These are phyloP conservation scores for Eucalyptus regnans DNA, from an alignment of 345 rosid genomes.

Conservation along the genomic window DNA sequence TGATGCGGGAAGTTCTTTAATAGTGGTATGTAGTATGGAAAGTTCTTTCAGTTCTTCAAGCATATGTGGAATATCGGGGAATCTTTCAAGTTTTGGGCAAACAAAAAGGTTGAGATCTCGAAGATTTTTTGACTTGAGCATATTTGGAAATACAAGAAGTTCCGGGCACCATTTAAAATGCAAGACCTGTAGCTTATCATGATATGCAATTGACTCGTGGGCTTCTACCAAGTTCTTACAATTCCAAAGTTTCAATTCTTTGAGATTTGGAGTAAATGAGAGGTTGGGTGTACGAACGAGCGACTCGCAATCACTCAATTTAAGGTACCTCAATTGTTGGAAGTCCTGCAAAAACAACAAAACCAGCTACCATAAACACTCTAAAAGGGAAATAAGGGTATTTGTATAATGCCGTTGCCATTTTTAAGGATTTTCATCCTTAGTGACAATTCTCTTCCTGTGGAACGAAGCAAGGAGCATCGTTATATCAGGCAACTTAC, in stretches of 20 bases:
- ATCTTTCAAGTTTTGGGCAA: neutral
- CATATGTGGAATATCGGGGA: neutral
- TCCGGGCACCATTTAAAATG: neutral
- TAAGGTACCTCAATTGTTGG: neutral
- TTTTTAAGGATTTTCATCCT: no score
- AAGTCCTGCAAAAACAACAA: neutral
- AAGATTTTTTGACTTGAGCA: neutral
- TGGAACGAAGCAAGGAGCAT: no score
- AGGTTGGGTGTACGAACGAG: neutral
- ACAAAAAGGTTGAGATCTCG: fast-evolving
- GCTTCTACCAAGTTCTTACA: neutral
- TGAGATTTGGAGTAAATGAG: neutral
- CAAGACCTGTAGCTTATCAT: neutral
- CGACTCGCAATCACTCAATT: neutral
- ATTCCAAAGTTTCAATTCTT: neutral
- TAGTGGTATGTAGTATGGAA: neutral
- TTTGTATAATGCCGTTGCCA: fast-evolving
- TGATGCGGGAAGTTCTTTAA: neutral
- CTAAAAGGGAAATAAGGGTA: no score
- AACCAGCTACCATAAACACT: fast-evolving
- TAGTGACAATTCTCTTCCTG: no score
- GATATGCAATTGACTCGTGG: neutral
- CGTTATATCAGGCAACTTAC: no score
- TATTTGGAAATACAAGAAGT: neutral
- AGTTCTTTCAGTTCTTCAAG: fast-evolving